Evolutionary conservation across 2,329 filamentous ascomycete genomes (phyloP), one percentile per base, ranked within the genome.

Genomic region (Elsinoe perseae): DNA sequence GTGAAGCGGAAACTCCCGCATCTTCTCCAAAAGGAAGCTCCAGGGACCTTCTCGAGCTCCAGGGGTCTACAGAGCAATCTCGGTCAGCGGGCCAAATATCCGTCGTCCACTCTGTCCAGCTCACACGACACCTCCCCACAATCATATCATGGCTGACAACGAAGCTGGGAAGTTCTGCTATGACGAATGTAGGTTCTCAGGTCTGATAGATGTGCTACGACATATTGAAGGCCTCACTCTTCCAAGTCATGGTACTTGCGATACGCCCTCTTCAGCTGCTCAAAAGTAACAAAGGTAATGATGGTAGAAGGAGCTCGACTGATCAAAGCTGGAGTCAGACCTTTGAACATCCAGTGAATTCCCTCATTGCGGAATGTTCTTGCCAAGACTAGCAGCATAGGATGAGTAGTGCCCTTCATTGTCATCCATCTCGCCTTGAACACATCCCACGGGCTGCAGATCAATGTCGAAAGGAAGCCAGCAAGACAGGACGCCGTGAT

Each of bases 341-440:
- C 60, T 43, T 58, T 60, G 56, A 62, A 62, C 61, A 63, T 63
- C 61, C 60, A 62, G n/a, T 43, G 25, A 14, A 50, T 21, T 7
- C 61, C 61, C 53, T 63, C 61, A 9, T 59, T 57, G 56, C 50
- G 61, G 55, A 62, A 56, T 7, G 55, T 59, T 10, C 57, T 57
- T 28, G 57, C 58, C 14, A 62, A 42, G 54, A 62, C 59, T 21
- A 57, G 44, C 21, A 55, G 23, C 50, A 63, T 60, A 5, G 46
- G 44, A 44, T 60, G 58, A 54, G 56, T 36, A 5, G 50, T 52
- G 9, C 54, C 54, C 28, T 55, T 61, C 53, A 58, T 56, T 40
- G 60, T 61, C 60, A 63, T 63, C 18, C 62, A 38, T 3, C 61
- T 59, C 8, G 61, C 61, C 30, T 63, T 63, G 58, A 63, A 62